Evolutionary conservation across 129 eudicot genomes (phyloP), one percentile per base, ranked within the genome.

Genomic region (Flaveria linearis): DNA sequence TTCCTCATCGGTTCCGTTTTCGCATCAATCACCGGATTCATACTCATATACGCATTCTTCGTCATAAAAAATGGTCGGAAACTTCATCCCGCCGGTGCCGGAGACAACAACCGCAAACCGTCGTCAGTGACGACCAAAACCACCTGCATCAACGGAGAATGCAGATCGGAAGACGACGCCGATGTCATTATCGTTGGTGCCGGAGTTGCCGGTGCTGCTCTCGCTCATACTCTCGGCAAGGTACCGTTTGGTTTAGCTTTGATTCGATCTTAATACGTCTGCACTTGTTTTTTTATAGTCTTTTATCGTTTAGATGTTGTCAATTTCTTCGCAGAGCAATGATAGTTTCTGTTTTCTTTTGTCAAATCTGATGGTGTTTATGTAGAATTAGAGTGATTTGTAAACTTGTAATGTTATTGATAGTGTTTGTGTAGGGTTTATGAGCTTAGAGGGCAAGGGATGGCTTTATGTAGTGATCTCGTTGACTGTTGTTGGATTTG

Each of bases 191-290:
- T 88, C 8, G 93, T 88, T 25, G 93, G 93, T 9, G 93, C 93
- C 61, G 93, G 93, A 47, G 93, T 88, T n/a, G 93, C 93, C 62
- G 93, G 93, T 39, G 86, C 93, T 18, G 93, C 90, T 73, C 88
- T 88, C 63, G 93, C 93, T 78, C 84, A 88, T 71, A 88, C 93
- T 26, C 90, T 88, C 53, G 93, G 85, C 80, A 86, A 84, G 93
- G 93, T 86, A 66, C 18, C 5, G 4, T 9, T 61, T 61, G n/a
- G 25, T 49, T 56, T 25, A 12, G 7, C 7, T 36, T 36, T 36
- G 41, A 36, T 36, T 36, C 7, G 41, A 36, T 36, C 41, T 36
- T 36, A 36, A 36, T 5, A 5, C 41, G 41, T 36, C 1, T 36
- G 41, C 7, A 36, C 41, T 36, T 36, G 7, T 4, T 36, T 36